Conservation (phyloP, 2,329 filamentous ascomycete species). For the Talaromyces sp. region DNA sequence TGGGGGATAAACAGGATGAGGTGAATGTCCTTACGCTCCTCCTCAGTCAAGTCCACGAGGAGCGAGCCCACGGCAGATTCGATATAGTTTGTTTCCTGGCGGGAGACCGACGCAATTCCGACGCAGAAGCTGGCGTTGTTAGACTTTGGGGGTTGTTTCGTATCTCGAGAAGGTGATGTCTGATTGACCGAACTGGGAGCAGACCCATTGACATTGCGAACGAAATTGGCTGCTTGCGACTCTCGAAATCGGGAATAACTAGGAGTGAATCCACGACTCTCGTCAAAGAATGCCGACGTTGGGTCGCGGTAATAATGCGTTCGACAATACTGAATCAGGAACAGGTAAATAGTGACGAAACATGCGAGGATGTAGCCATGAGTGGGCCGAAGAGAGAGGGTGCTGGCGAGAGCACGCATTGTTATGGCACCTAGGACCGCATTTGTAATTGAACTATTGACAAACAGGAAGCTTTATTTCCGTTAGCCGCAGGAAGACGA, state of each 20-base stretch:
- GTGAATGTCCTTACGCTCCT: background rate
- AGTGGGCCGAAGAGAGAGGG: background rate
- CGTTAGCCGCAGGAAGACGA: no score
- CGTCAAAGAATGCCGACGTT: slow-evolving; percentile 25
- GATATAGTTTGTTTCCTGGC: background rate
- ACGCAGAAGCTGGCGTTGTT: background rate
- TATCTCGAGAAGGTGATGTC: background rate
- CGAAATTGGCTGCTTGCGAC: background rate
- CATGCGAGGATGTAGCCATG: background rate
- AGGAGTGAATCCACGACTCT: slow-evolving; percentile 19
- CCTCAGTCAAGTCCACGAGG: background rate
- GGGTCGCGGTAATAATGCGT: slow-evolving; percentile 21
- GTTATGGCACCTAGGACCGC: background rate
- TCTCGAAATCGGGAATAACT: slow-evolving; percentile 15
- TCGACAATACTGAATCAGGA: slow-evolving; percentile 19
- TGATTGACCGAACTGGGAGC: background rate
- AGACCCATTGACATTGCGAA: background rate
- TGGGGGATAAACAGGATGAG: background rate
- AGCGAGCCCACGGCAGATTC: background rate
- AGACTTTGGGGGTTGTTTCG: background rate
- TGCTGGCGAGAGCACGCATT: background rate
- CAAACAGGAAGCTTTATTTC: no score
- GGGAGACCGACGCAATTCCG: background rate
- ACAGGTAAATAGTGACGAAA: slow-evolving; percentile 19
- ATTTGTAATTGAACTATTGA: no score